Percentiles rank a stretch among this genome's conserved stretches.
phyloP scores from a whole-genome alignment of 192 early-diverging fungal genomes.

The Jimgerdemannia flammicorona region DNA sequence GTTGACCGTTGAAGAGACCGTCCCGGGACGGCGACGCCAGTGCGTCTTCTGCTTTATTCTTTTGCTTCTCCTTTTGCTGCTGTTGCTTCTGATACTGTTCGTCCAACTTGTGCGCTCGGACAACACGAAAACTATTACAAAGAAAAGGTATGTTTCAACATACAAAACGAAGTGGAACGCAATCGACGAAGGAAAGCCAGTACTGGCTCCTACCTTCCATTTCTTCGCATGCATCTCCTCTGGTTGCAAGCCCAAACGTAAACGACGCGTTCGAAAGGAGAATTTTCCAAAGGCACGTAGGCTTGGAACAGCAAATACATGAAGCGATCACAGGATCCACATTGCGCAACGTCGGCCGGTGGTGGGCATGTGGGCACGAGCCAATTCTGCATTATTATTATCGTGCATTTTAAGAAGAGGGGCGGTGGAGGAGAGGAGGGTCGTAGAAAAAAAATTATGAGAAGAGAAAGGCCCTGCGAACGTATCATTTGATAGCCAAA shows the following conservation, averaged over 20 bases:
- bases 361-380: conserved; percentile 28
- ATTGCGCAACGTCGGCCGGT: conserved; percentile 29
- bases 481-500: not conserved
- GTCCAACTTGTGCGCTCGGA: conserved; percentile 64
- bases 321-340: conserved; percentile 50
- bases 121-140: conserved; percentile 45
- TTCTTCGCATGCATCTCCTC: conserved; percentile 66
- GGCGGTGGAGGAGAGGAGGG: not conserved
- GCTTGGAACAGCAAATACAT: conserved; percentile 73
- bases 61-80: conserved; percentile 33
- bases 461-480: not conserved
- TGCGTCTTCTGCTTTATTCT: conserved; percentile 1
- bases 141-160: not conserved
- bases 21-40: not conserved
- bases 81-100: conserved; percentile 55
- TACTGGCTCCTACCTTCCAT: conserved; percentile 47
- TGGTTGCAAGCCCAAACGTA: conserved; percentile 83
- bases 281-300: conserved; percentile 68
- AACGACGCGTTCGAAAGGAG: conserved; percentile 66
- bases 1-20: not conserved
- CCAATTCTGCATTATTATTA: conserved; percentile 28
- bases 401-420: no score
- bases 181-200: not conserved
- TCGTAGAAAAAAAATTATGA: not conserved
- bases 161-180: not conserved